phyloP scores from a whole-genome alignment of 2,329 filamentous ascomycete genomes.

The Calycina herbarum region DNA sequence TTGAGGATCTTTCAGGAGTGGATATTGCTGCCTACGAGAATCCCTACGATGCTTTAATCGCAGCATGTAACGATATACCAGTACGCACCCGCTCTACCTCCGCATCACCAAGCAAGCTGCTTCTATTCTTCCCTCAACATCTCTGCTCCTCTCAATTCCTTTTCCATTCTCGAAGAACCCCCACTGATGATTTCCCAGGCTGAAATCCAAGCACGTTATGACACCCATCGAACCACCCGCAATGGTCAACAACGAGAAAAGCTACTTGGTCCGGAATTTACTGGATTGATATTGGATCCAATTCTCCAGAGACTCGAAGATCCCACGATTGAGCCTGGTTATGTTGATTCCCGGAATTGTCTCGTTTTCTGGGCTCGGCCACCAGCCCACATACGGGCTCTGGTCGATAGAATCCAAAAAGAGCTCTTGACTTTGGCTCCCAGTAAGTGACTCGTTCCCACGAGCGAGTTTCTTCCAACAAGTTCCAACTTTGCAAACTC shows the following conservation, averaged over 20 bases:
- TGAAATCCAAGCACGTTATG: slow-evolving; percentile 51
- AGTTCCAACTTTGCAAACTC: not conserved
- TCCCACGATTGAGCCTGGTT: slow-evolving; percentile 63
- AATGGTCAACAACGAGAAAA: slow-evolving; percentile 75
- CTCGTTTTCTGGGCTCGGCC: slow-evolving; percentile 88
- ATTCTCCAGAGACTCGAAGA: slow-evolving; percentile 70
- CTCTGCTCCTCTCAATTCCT: not conserved
- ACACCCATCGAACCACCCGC: slow-evolving; percentile 69
- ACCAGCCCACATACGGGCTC: slow-evolving; percentile 64
- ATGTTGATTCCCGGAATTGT: slow-evolving; percentile 75
- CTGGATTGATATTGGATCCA: slow-evolving; percentile 72
- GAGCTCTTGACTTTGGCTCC: slow-evolving; percentile 65
- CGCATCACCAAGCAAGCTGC: not conserved
- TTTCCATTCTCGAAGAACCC: not conserved
- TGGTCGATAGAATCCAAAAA: slow-evolving; percentile 70
- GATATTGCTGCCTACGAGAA: slow-evolving; percentile 33
- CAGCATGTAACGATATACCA: slow-evolving; percentile 36
- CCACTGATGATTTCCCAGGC: slow-evolving; percentile 20
- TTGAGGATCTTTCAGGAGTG: slow-evolving; percentile 38
- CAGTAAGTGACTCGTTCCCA: slow-evolving; percentile 53
- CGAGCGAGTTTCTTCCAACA: not conserved
- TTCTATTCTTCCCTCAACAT: not conserved
- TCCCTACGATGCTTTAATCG: slow-evolving; percentile 38
- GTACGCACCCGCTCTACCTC: slow-evolving; percentile 23
- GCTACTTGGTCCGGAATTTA: slow-evolving; percentile 68